These are phyloP conservation scores for Coemansia sp. DNA, from an alignment of 192 early-diverging fungal species.

Conservation along the genomic window DNA sequence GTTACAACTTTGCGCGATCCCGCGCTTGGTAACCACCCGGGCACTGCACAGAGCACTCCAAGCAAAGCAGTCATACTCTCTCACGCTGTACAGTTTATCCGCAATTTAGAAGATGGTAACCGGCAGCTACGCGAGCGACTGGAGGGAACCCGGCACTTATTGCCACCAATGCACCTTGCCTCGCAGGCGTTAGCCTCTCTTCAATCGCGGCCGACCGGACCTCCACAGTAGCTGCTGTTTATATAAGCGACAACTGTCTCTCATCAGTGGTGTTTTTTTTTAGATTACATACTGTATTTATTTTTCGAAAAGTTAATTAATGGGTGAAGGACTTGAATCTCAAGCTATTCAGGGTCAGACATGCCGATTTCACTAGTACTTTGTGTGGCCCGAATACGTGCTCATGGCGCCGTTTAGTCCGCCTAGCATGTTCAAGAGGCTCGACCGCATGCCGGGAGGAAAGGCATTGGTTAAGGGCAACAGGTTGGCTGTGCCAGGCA, in stretches of 20 bases:
- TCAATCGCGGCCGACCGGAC: constrained; percentile 16
- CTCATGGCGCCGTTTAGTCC: constrained; percentile 45
- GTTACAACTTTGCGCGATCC: constrained; percentile 73
- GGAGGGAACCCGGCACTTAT: constrained; percentile 26
- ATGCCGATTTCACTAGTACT: constrained; percentile 22
- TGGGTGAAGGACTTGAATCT: neutral
- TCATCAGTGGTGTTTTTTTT: neutral
- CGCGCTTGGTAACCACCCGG: constrained; percentile 55
- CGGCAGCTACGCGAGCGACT: constrained; percentile 44
- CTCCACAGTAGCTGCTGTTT: constrained; percentile 16
- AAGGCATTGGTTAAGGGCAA: constrained; percentile 26
- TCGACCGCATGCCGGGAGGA: constrained; percentile 17
- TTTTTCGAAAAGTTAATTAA: neutral
- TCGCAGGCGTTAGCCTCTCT: constrained; percentile 16
- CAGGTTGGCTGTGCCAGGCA: constrained; percentile 32
- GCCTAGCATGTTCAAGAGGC: constrained; percentile 19
- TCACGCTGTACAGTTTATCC: constrained; percentile 79
- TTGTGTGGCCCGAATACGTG: constrained; percentile 39
- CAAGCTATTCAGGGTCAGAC: too few species aligned
- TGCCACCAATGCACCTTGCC: constrained; percentile 26
- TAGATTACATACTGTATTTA: too few species aligned
- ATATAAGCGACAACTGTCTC: neutral
- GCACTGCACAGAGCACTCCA: constrained; percentile 72
- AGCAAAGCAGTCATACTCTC: constrained; percentile 86
- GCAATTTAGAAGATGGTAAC: constrained; percentile 52